Base-by-base conservation (phyloP, 164 flowering plant species). In the Magnolia changhungtana region DNA sequence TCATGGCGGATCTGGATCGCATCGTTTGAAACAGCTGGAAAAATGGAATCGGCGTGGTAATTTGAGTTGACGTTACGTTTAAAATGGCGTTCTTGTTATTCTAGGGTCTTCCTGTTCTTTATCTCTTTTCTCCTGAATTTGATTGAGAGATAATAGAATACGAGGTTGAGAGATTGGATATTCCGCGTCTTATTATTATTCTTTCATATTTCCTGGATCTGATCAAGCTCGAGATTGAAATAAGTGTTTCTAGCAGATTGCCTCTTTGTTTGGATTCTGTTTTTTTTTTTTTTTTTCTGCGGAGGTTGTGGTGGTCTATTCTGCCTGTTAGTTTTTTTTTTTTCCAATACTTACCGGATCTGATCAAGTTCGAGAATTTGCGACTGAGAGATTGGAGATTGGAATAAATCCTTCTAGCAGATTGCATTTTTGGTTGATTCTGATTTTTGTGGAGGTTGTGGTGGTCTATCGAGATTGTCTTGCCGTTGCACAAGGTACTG, bases 31-130 rank as follows among this genome's bases (percentile, higher is more conserved):
- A 88, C 88, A 78, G 72, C 89, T 95, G 23, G 86, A 91, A 63
- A 95, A 92, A 79, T 77, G 92, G 80, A 92, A 90, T 91, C 86
- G 95, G 85, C 94, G 96, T 87, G 90, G 93, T 90, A 93, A 90
- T 91, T 88, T 90, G 83, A 93, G 98, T 85, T 92, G 82, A 95
- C 89, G 50, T 66, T 74, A 14, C 58, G 31, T 55, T 77, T 7
- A 71, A 75, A 37, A 52, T 27, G 51, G 37, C 21, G 61, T 29
- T 21, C 21, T n/a, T 73, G 29, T 69, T 23, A 31, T 68, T 69
- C 21, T 65, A 77, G 61, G 79, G 50, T 61, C 64, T 72, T 72
- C 6, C 21, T 64, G 63, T 69, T 18, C 58, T 74, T 50, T 11
- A 45, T 70, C 69, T 29, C 37, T 8, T 49, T 52, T 67, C 23